A percentile compares a stretch with the other conserved stretches of the same genome.
These are phyloP conservation scores for Capsicum rhomboideum DNA, from an alignment of 257 asterid genomes.

Conservation along the genomic window DNA sequence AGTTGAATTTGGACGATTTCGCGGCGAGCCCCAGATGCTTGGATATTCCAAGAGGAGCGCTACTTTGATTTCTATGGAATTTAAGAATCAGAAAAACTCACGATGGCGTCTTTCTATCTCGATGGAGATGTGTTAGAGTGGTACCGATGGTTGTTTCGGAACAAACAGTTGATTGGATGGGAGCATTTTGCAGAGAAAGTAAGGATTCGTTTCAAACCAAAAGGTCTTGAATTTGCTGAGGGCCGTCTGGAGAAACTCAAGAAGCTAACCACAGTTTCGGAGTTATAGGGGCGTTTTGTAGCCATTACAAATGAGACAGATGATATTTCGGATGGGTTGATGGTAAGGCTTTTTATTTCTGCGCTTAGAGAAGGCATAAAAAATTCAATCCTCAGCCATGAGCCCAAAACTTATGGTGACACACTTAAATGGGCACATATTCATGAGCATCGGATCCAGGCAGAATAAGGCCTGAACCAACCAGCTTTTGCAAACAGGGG, in stretches of 20 bases:
- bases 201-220: neutral
- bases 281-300: neutral
- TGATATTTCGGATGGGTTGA: no score
- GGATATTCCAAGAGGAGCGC: neutral
- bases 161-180: neutral
- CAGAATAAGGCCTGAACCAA: neutral
- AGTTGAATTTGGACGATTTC: neutral
- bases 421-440: neutral
- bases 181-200: neutral
- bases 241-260: neutral
- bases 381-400: neutral
- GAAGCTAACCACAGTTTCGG: neutral
- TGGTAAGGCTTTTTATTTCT: neutral
- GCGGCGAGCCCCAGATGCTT: neutral
- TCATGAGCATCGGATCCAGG: neutral
- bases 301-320: neutral
- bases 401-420: neutral
- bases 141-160: no score
- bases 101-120: no score
- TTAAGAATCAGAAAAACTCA: neutral
- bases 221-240: neutral
- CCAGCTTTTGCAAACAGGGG: neutral
- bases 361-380: neutral
- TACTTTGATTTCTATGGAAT: neutral
- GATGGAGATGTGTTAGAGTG: neutral